Conservation (phyloP, 176 grass and related monocot species). For the Triticum urartu region DNA sequence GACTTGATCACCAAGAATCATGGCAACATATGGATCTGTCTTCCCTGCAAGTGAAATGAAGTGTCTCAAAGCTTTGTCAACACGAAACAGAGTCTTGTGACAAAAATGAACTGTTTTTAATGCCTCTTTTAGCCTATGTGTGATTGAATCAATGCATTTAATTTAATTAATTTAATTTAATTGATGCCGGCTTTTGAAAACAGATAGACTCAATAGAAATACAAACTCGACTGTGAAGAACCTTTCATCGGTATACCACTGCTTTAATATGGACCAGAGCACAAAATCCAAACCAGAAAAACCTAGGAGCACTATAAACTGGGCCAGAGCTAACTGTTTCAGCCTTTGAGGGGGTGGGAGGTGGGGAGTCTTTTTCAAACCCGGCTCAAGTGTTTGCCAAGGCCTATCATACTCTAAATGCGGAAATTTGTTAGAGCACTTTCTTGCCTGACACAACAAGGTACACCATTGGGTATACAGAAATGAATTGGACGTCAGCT, state of each 20-base stretch:
- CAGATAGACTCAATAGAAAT: not conserved
- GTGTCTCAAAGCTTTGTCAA: not conserved
- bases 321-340: not conserved
- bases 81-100: not conserved
- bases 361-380: not conserved
- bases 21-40: constrained; percentile 92
- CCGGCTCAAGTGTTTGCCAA: not conserved
- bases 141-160: no score
- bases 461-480: not conserved
- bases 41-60: constrained; percentile 57
- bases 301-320: not conserved
- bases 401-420: not conserved
- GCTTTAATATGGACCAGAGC: not conserved
- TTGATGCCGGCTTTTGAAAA: not conserved
- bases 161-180: not conserved
- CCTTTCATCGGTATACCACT: not conserved
- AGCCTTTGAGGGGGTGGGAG: not conserved
- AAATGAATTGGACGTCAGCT: not conserved
- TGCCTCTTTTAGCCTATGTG: not conserved
- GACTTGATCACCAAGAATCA: constrained; percentile 84
- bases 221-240: not conserved
- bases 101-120: not conserved
- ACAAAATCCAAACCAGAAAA: not conserved
- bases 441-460: not conserved
- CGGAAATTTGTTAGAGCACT: not conserved